phyloP scores from a whole-genome alignment of 202 grass and related monocot species.

The Schoenoplectus triqueter region DNA sequence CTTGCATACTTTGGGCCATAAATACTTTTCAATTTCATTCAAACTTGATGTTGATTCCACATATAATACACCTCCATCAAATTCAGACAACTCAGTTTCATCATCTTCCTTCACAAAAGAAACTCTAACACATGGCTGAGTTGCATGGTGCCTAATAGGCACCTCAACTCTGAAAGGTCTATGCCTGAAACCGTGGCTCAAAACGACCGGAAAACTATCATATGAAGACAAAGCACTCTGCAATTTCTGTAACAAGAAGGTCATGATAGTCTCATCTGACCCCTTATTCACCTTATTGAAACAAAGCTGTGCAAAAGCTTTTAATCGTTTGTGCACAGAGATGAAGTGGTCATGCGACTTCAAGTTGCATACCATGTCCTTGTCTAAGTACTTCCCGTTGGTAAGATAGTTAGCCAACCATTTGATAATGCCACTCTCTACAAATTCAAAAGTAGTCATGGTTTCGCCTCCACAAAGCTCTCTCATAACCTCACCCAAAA shows the following conservation, averaged over 20 bases:
- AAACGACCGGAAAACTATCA: conserved; percentile 92
- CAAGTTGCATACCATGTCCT: conserved; percentile 39
- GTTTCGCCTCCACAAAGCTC: conserved; percentile 83
- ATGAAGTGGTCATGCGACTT: conserved; percentile 47
- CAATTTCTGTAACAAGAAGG: conserved; percentile 77
- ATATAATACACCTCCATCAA: conserved; percentile 52
- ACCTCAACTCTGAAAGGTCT: conserved; percentile 73
- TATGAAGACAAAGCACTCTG: conserved; percentile 96
- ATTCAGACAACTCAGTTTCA: conserved; percentile 59
- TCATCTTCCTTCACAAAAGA: conserved; percentile 79
- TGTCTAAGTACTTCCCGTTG: conserved; percentile 65
- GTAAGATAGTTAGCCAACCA: conserved; percentile 86
- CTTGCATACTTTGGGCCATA: conserved; percentile 74
- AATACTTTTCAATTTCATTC: conserved; percentile 63
- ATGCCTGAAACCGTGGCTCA: conserved; percentile 75
- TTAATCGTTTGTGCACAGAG: conserved; percentile 84
- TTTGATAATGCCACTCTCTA: conserved; percentile 91
- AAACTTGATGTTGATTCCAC: conserved; percentile 81
- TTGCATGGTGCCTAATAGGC: conserved; percentile 61
- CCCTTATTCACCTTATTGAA: conserved; percentile 60
- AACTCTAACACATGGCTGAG: conserved; percentile 78
- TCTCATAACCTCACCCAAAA: conserved; percentile 90
- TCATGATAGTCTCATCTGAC: conserved; percentile 64
- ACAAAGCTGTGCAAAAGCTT: conserved; percentile 72
- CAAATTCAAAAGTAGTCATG: conserved; percentile 98